phyloP scores from a whole-genome alignment of 305 asterid species.

The Fraxinus albicans region DNA sequence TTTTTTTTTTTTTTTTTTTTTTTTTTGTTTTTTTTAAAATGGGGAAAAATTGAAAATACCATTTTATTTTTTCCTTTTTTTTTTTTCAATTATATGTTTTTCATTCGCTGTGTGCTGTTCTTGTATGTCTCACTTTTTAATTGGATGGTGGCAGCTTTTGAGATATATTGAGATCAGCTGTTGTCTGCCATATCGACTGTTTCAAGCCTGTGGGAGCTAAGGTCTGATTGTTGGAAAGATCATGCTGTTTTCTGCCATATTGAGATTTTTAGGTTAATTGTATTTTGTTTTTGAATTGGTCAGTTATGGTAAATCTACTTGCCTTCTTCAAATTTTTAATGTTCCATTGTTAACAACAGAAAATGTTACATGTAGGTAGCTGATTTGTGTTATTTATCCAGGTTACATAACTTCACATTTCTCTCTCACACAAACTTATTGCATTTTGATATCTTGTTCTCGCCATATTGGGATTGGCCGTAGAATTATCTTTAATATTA shows the following conservation, averaged over 20 bases:
- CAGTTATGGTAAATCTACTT: not conserved
- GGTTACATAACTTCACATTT: not conserved
- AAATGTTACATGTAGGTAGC: not conserved
- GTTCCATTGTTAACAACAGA: not conserved
- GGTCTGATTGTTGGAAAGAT: constrained; percentile 41
- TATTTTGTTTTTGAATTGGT: not conserved
- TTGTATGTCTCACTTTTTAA: constrained; percentile 18
- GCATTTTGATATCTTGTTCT: not conserved
- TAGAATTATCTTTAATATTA: no score
- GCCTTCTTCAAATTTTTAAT: not conserved
- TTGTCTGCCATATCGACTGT: constrained; percentile 84
- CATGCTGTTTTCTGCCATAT: not conserved
- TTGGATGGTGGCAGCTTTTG: constrained; percentile 72
- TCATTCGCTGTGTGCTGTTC: constrained; percentile 13
- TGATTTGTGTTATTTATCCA: not conserved
- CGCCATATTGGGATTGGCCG: not conserved
- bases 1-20: no score
- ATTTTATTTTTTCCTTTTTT: no score
- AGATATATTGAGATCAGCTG: constrained; percentile 83
- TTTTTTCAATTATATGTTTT: constrained; percentile 21
- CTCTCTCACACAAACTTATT: not conserved
- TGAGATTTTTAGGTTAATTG: not conserved
- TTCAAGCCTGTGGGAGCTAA: constrained; percentile 79
- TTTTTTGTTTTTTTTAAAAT: no score
- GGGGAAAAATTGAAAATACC: no score